Base-by-base conservation (phyloP, 306 rosid species). In the Casuarina equisetifolia region DNA sequence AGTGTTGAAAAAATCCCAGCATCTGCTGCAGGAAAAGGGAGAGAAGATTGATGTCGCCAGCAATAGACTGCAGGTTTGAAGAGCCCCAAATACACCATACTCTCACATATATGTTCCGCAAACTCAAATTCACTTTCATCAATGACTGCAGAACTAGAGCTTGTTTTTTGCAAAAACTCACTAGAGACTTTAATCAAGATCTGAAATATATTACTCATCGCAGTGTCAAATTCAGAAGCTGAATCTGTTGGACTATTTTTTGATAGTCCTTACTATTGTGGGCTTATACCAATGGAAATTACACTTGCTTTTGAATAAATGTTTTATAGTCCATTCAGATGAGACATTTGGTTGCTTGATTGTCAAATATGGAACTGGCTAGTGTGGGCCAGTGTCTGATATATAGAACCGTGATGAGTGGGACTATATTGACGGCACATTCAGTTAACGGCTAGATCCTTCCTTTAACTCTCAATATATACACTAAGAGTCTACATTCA, bases 1-100 rank as follows among this genome's bases (percentile, higher is more conserved):
- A 80, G 85, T 96, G 96, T 82, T 75, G 90, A 79, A 88, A 96
- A 86, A 92, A 92, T 25, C 96, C 94, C 77, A 90, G 84, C 99
- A 92, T 96, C 99, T 87, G 97, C 73, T 90, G 96, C 7, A 95
- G 83, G 82, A 88, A 95, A 81, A 86, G 86, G 54, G 85, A 82
- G 74, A 91, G 86, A 39, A 85, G 25, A 70, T 74, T 78, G 84
- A 62, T 84, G 75, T 95, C 96, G 70, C 90, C 88, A 80, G 88
- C 86, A 80, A 95, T 86, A 79, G 94, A 91, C 73, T 86, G 98
- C 89, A 95, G 81, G 91, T 95, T 95, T 71, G 76, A 85, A 55
- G 91, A 79, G 67, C 99, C 97, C 32, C 88, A 95, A 78, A 67
- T 88, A 92, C 78, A 87, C 93, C 90, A 95, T 83, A 87, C 97